Evolutionary conservation across 2,329 filamentous ascomycete species (phyloP), one percentile per base, ranked within the genome.

Genomic region (Ophiostoma himal-ulmi): DNA sequence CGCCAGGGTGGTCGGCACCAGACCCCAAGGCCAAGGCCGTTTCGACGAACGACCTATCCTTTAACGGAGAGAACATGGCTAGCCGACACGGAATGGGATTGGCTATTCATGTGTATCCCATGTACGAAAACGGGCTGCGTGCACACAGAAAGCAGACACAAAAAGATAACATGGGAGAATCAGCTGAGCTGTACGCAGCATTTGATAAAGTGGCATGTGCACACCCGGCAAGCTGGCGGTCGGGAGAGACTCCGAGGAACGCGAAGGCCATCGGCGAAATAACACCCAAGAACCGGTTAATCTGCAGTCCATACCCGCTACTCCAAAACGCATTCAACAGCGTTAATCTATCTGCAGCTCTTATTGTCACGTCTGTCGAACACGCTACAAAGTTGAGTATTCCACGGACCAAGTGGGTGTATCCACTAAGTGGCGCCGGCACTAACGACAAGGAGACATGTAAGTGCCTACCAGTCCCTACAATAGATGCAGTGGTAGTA

Each of bases 41-140:
- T 0, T 71, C 67, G 5, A 67, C 71, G 3, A 69, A 57, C 57
- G 67, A 72, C 57, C 64, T 70, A 6, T 64, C 44, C 22, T 66
- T 70, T 34, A 62, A 68, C 26, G 71, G 69, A n/a, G 10, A 26
- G 5, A 72, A 64, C 14, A 68, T 67, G n/a, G 71, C 67, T 41
- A 70, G 71, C 65, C 57, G 39, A 10, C 71, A 72, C 48, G 30
- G 26, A 17, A 71, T 71, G 67, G 71, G 71, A 1, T 44, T 72
- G 36, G 30, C 71, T 6, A 69, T 71, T n/a, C 71, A 72, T 14
- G 69, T 72, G 17, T 72, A 72, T 36, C 68, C 71, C 1, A 72
- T 72, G 71, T 72, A 72, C 44, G 71, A 72, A 48, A 72, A 72
- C 57, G 68, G 68, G 1, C 67, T 72, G 26, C 71, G 71, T 22